These are phyloP conservation scores for Collybia mongolica DNA, from an alignment of 768 basidiomycete genomes.

Conservation along the genomic window DNA sequence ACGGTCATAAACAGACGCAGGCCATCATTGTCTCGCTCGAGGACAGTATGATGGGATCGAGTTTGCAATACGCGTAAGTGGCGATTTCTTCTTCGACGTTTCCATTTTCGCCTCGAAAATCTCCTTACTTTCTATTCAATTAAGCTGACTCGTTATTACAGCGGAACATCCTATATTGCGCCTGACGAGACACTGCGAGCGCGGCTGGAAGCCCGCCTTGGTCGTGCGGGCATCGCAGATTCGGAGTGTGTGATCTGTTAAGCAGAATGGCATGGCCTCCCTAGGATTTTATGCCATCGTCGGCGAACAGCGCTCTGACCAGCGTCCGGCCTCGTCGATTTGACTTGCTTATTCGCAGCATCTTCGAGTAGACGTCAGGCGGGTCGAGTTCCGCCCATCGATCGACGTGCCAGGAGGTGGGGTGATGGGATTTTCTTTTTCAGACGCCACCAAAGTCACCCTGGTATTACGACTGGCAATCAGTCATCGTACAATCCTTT, in stretches of 20 bases:
- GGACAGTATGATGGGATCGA: slow-evolving; percentile 37
- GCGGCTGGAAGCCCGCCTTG: slow-evolving; percentile 44
- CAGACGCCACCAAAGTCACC: too few relatives aligned
- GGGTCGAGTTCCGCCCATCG: too few relatives aligned
- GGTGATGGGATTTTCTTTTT: too few relatives aligned
- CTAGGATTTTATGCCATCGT: not conserved
- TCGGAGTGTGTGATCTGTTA: slow-evolving; percentile 46
- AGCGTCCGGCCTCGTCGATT: too few relatives aligned
- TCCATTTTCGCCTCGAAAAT: not conserved
- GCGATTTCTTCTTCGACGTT: not conserved
- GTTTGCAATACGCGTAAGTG: slow-evolving; percentile 53
- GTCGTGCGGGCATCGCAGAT: slow-evolving; percentile 23
- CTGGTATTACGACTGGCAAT: too few relatives aligned
- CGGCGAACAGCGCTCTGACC: not conserved
- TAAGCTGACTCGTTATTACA: slow-evolving; percentile 12
- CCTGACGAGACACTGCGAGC: slow-evolving; percentile 42
- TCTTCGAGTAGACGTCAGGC: too few relatives aligned
- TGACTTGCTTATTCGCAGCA: too few relatives aligned
- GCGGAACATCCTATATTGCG: slow-evolving; percentile 46
- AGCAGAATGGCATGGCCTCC: not conserved
- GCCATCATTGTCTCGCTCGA: slow-evolving; percentile 40
- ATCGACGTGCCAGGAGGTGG: too few relatives aligned
- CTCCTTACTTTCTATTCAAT: slow-evolving; percentile 1
- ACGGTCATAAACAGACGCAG: slow-evolving; percentile 3
- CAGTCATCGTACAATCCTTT: too few relatives aligned